These are phyloP conservation scores for Pecoramyces ruminantium DNA, from an alignment of 192 early-diverging fungal species.

Conservation along the genomic window DNA sequence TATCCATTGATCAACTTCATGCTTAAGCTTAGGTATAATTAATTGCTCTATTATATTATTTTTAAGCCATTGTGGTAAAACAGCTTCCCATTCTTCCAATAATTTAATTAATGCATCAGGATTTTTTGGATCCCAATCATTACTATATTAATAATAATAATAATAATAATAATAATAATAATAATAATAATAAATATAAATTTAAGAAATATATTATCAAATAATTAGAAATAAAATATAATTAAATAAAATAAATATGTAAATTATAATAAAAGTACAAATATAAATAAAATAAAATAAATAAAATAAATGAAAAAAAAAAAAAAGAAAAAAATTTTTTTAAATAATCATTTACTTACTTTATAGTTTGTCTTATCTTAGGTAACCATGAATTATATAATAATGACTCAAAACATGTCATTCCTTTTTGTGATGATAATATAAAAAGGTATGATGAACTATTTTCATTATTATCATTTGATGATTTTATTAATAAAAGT, in stretches of 20 bases:
- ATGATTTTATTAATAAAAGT: conserved; percentile 23
- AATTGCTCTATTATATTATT: conserved; percentile 63
- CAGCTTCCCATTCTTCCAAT: conserved; percentile 44
- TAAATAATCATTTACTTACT: no score
- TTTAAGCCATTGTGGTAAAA: conserved; percentile 54
- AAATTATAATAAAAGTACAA: no score
- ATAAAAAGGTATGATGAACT: conserved; percentile 2
- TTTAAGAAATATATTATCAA: no score
- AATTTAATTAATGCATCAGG: conserved; percentile 50
- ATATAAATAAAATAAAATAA: no score
- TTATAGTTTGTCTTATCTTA: conserved; percentile 55
- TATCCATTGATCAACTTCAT: conserved; percentile 44
- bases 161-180: not conserved
- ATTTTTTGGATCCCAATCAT: conserved; percentile 47
- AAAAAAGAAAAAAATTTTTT: no score
- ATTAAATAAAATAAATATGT: no score
- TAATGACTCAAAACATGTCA: conserved; percentile 66
- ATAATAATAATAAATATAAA: no score
- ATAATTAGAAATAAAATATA: no score
- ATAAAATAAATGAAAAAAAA: no score
- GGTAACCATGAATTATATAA: conserved; percentile 63
- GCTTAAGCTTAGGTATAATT: conserved; percentile 55
- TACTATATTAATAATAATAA: conserved; percentile 18
- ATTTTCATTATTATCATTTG: conserved; percentile 9
- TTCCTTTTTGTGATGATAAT: conserved; percentile 4